These are phyloP conservation scores for Mycena rebaudengoi DNA, from an alignment of 768 basidiomycete genomes.

Conservation along the genomic window DNA sequence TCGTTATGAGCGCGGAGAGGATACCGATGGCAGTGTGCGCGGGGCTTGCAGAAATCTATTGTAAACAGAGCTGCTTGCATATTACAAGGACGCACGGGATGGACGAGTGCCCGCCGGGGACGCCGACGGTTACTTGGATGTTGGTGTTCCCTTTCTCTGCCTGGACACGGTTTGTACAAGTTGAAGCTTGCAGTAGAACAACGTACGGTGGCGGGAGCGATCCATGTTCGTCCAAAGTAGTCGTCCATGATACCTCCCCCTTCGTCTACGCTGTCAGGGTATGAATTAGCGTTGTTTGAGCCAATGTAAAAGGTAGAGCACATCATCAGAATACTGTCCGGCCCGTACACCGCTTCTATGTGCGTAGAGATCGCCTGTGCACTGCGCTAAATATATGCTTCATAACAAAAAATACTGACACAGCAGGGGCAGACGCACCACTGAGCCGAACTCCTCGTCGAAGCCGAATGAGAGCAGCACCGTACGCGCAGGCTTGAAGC, in stretches of 20 bases:
- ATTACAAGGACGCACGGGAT: constrained; percentile 44
- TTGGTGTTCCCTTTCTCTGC: constrained; percentile 61
- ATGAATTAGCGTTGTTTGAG: too few species aligned
- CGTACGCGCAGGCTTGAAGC: constrained; percentile 17
- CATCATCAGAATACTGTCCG: constrained; percentile 61
- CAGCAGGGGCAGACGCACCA: constrained; percentile 22
- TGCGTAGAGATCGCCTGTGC: constrained; percentile 37
- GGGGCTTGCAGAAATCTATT: constrained; percentile 40
- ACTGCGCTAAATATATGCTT: constrained; percentile 59
- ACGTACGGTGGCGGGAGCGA: constrained; percentile 2
- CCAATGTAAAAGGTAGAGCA: too few species aligned
- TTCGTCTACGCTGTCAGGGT: constrained; percentile 15
- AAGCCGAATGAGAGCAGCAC: constrained; percentile 43
- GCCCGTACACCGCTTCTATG: constrained; percentile 59
- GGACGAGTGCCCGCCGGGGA: constrained; percentile 69
- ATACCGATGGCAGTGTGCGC: constrained; percentile 71
- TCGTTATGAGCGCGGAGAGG: constrained; percentile 56
- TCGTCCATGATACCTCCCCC: constrained; percentile 16
- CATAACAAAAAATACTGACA: constrained; percentile 40
- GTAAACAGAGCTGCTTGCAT: not conserved
- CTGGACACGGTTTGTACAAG: not conserved
- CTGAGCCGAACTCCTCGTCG: constrained; percentile 57
- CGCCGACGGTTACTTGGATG: constrained; percentile 49
- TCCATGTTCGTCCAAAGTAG: constrained; percentile 9
- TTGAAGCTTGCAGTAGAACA: not conserved